Evolutionary conservation across 345 rosid genomes (phyloP).

Genomic region (Xanthoceras sorbifolium): DNA sequence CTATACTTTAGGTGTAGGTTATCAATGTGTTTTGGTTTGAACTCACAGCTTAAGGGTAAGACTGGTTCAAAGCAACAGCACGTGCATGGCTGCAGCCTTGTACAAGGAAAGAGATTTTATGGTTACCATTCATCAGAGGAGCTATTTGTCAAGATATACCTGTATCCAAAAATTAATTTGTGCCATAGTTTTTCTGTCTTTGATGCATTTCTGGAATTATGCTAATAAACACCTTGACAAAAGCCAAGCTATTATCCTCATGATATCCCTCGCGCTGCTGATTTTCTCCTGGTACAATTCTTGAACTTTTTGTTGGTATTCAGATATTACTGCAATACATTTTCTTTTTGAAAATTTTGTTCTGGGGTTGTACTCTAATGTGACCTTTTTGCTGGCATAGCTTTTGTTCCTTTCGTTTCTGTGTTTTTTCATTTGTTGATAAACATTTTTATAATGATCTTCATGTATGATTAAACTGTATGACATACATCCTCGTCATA

Average conservation of each 20-base stretch:
- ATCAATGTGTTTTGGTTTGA: slow-evolving; percentile 23
- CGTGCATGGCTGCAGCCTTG: slow-evolving; percentile 78
- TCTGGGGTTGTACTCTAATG: not conserved
- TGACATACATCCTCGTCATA: not conserved
- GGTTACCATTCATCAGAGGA: slow-evolving; percentile 84
- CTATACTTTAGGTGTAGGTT: slow-evolving; percentile 13
- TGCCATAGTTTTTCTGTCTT: slow-evolving; percentile 15
- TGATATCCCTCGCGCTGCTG: slow-evolving; percentile 74
- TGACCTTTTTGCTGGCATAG: not conserved
- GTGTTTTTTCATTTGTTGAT: not conserved
- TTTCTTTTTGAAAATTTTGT: not conserved
- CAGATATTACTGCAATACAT: not conserved
- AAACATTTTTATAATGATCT: not conserved
- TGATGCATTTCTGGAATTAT: not conserved
- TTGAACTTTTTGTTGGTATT: slow-evolving; percentile 4
- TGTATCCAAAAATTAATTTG: slow-evolving; percentile 63
- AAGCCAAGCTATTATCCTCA: slow-evolving; percentile 67
- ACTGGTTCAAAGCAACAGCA: slow-evolving; percentile 75
- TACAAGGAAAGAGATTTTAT: slow-evolving; percentile 79
- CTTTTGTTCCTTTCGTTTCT: not conserved
- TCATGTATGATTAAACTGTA: not conserved
- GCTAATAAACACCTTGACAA: slow-evolving; percentile 46
- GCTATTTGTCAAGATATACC: slow-evolving; percentile 80
- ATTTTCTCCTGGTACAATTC: slow-evolving; percentile 60
- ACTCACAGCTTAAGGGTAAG: slow-evolving; percentile 63